Conservation (phyloP, 108 stramenopile species). For the Cyclotella atomus region DNA sequence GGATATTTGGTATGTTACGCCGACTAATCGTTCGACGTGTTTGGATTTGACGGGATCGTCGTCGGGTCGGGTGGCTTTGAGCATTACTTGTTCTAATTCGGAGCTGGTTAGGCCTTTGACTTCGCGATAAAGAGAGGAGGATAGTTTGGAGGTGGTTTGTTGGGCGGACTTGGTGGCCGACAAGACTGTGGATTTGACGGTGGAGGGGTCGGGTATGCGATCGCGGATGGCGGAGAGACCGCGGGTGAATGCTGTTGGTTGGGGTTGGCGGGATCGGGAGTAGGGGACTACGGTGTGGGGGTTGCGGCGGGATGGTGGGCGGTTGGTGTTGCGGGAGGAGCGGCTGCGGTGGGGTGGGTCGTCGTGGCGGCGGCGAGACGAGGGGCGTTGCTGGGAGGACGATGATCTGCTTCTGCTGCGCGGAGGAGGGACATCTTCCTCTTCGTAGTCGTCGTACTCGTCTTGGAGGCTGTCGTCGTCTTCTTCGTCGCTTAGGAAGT, state of each 20-base stretch:
- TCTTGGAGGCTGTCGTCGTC: slow-evolving; percentile 58
- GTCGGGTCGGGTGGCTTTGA: slow-evolving; percentile 89
- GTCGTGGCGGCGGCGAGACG: slow-evolving; percentile 15
- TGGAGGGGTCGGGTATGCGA: slow-evolving; percentile 69
- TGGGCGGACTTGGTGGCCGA: slow-evolving; percentile 61
- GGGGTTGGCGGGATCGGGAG: slow-evolving; percentile 20
- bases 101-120: slow-evolving; percentile 86
- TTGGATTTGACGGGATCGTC: slow-evolving; percentile 89
- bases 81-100: slow-evolving; percentile 91
- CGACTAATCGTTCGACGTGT: slow-evolving; percentile 88
- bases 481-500: slow-evolving; percentile 58
- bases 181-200: slow-evolving; percentile 64
- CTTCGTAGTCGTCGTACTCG: slow-evolving; percentile 49
- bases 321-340: slow-evolving; percentile 3
- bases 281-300: slow-evolving; percentile 50
- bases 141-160: slow-evolving; percentile 69
- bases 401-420: slow-evolving; percentile 23
- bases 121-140: slow-evolving; percentile 80
- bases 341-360: background rate
- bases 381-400: slow-evolving; percentile 2
- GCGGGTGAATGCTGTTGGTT: slow-evolving; percentile 72
- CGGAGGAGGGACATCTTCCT: slow-evolving; percentile 25
- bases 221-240: slow-evolving; percentile 73
- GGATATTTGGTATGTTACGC: slow-evolving; percentile 91
- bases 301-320: no score